Evolutionary conservation across 371 early-diverging fungal genomes (phyloP).

Genomic region (Zopfochytrium polystomum): DNA sequence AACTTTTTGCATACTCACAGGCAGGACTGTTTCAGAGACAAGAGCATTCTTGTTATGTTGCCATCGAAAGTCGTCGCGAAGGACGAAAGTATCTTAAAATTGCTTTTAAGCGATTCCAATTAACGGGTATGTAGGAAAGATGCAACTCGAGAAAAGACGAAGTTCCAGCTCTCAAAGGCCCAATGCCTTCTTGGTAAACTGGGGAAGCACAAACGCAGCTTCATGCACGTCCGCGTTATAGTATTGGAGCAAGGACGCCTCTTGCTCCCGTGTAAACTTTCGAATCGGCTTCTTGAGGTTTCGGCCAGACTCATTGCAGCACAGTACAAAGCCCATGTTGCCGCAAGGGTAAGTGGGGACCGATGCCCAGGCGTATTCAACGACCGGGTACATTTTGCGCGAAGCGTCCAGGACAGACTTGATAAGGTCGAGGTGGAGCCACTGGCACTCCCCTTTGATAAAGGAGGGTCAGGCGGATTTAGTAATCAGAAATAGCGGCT

Average conservation of each 20-base stretch:
- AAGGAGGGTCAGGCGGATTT: too few relatives aligned
- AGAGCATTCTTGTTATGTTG: too few relatives aligned
- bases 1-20: too few relatives aligned
- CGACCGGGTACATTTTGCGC: conserved; percentile 78
- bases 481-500: too few relatives aligned
- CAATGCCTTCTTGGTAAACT: conserved; percentile 64
- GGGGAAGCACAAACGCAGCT: conserved; percentile 88
- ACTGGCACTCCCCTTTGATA: conserved; percentile 84
- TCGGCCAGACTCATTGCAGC: conserved; percentile 72
- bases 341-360: conserved; percentile 97
- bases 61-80: too few relatives aligned
- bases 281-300: conserved; percentile 78
- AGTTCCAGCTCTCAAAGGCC: too few relatives aligned
- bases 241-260: conserved; percentile 79
- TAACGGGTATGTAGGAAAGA: too few relatives aligned
- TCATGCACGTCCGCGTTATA: conserved; percentile 92
- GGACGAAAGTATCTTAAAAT: too few relatives aligned
- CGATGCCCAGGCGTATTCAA: conserved; percentile 87
- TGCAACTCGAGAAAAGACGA: too few relatives aligned
- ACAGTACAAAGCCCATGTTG: conserved; percentile 92
- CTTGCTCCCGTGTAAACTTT: conserved; percentile 71
- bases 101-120: too few relatives aligned
- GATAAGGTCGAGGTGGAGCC: conserved; percentile 92
- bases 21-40: too few relatives aligned
- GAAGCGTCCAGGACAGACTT: conserved; percentile 76